Percentiles rank a stretch among this genome's conserved stretches.
phyloP scores from a whole-genome alignment of 192 early-diverging fungal genomes.

The Umbelopsis ramanniana region DNA sequence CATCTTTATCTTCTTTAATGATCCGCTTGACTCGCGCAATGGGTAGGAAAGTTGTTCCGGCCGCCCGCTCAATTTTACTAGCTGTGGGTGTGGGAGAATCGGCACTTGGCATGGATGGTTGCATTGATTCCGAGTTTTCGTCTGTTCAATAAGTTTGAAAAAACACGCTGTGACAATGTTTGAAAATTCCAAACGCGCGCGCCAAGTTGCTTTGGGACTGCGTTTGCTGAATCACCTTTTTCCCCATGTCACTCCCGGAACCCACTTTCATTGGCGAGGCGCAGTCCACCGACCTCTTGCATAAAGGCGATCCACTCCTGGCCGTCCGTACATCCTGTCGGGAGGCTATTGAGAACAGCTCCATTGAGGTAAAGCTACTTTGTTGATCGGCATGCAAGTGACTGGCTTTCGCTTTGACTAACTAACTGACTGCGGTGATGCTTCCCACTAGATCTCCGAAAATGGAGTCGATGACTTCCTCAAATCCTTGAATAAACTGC shows the following conservation, averaged over 20 bases:
- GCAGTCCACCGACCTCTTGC: not conserved
- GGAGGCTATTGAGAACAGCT: conserved; percentile 31
- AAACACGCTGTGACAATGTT: too few species aligned
- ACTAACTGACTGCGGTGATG: not conserved
- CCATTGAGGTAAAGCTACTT: conserved; percentile 26
- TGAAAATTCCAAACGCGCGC: conserved; percentile 7
- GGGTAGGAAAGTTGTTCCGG: conserved; percentile 62
- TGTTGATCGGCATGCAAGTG: too few species aligned
- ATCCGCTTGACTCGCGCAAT: conserved; percentile 71
- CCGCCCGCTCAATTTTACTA: conserved; percentile 20
- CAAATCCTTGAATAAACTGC: conserved; percentile 29
- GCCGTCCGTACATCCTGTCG: conserved; percentile 47
- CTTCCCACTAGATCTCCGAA: conserved; percentile 31
- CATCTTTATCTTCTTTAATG: conserved; percentile 79
- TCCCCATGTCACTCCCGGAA: not conserved
- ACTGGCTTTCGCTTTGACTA: too few species aligned
- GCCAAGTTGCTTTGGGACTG: not conserved
- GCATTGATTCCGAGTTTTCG: not conserved
- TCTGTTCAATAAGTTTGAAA: too few species aligned
- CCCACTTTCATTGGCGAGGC: conserved; percentile 4
- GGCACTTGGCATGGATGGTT: not conserved
- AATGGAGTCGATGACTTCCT: conserved; percentile 42
- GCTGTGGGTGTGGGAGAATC: not conserved
- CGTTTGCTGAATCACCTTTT: not conserved
- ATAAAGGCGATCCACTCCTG: conserved; percentile 38